Evolutionary conservation across 805 yeast genomes (phyloP), one percentile per base, ranked within the genome.

Genomic region (Grigorovia yakushimaensis): DNA sequence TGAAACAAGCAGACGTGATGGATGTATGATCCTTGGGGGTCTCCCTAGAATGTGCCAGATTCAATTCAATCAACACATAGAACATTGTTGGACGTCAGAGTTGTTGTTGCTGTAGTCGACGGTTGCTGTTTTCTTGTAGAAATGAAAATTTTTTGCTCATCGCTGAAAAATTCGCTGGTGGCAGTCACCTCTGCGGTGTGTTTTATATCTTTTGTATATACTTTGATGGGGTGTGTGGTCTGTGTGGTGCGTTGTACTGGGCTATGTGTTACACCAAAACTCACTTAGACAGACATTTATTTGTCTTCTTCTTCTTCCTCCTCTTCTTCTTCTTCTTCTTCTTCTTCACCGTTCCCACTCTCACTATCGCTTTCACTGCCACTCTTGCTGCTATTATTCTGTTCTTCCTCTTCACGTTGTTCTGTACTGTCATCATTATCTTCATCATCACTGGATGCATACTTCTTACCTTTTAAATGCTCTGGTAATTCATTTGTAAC

Each of bases 1-100:
- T 65, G 85, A 91, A 87, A 3, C 85, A 78, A 15, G 87, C 62
- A 59, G 80, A 85, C 35, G 79, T 73, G 48, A 81, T 70, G 61
- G 82, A 88, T 4, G 82, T 72, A 30, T 84, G 73, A 62, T 85
- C 95, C 56, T 77, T 79, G 15, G 66, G 65, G 1, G 54, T 54
- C 38, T 50, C 51, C 20, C 43, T 38, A 27, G 30, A 36, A 20
- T 50, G 53, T 42, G 46, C 48, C 3, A 43, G 45, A n/a, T 39
- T 42, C 9, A 48, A 9, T 38, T 50, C 57, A 20, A 54, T 18
- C 18, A 54, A 40, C 10, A 54, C 49, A 41, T 50, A 54, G 33
- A 37, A 46, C 55, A 54, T 51, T 18, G 5, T 24, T 15, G 11
- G 9, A 7, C 9, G 27, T 24, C 9, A 9, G 6, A 7, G 13